Conservation (phyloP, 2,329 filamentous ascomycete genomes). For the Diaporthe citrichinensis region DNA sequence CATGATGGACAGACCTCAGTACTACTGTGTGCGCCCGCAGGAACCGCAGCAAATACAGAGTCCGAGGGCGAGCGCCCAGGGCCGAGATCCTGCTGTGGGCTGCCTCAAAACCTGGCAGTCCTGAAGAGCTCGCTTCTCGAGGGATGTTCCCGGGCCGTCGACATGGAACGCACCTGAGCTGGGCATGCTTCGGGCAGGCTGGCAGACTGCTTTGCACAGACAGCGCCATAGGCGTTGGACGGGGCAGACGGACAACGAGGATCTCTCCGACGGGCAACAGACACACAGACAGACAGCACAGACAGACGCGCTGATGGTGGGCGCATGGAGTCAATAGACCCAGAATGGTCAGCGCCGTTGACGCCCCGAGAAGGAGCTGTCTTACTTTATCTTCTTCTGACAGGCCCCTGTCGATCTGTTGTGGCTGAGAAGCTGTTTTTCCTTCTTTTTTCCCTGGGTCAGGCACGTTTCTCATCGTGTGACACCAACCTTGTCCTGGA, state of each 20-base stretch:
- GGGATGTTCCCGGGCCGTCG: conserved; percentile 16
- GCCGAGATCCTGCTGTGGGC: conserved; percentile 13
- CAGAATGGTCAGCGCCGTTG: neutral
- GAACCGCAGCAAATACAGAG: neutral
- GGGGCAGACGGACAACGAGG: neutral
- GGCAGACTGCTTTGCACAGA: neutral
- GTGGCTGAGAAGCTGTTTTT: conserved; percentile 7
- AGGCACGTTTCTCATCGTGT: conserved; percentile 7
- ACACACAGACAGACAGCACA: neutral
- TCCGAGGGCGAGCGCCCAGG: neutral
- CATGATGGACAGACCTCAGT: neutral
- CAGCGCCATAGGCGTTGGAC: neutral
- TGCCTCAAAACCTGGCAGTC: conserved; percentile 1
- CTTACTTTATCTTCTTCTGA: conserved; percentile 5
- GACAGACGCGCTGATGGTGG: neutral
- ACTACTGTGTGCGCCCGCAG: neutral
- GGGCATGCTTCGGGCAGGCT: conserved; percentile 6
- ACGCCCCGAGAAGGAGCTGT: conserved; percentile 11
- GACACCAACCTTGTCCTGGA: conserved; percentile 25
- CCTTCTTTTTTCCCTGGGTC: neutral
- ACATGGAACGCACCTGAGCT: conserved; percentile 19
- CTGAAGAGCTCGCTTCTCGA: conserved; percentile 18
- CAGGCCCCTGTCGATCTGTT: conserved; percentile 28
- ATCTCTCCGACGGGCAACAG: neutral
- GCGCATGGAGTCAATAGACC: neutral